Conservation (phyloP, 495 filamentous ascomycete species). For the Talaromyces ruber region DNA sequence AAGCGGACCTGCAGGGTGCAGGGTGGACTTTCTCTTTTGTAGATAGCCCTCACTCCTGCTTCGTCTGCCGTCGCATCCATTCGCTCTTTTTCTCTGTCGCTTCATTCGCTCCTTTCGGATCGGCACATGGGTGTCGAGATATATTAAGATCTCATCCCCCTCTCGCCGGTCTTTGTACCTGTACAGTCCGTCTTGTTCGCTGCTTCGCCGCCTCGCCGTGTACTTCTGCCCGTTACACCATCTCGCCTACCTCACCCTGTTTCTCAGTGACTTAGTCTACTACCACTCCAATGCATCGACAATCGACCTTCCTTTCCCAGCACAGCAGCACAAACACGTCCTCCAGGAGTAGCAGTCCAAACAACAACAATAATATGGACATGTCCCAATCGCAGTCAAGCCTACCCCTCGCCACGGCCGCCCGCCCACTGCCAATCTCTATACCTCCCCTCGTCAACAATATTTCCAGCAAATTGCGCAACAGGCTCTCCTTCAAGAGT, state of each 20-base stretch:
- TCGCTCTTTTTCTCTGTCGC: neutral
- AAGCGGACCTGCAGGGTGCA: neutral
- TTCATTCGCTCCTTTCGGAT: neutral
- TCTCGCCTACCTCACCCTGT: neutral
- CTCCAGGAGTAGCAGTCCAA: neutral
- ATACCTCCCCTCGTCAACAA: neutral
- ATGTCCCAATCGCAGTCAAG: neutral
- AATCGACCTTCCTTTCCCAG: neutral
- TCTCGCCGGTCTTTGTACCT: neutral
- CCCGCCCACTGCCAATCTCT: neutral
- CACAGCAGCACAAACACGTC: neutral
- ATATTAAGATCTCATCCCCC: neutral
- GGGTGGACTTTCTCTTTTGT: neutral
- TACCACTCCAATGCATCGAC: neutral
- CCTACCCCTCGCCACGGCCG: neutral
- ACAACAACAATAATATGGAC: neutral
- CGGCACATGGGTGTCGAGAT: neutral
- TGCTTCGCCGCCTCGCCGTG: neutral
- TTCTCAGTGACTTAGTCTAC: neutral
- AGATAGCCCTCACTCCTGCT: neutral
- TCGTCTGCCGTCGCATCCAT: neutral
- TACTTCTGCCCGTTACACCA: neutral
- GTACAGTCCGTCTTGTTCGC: neutral
- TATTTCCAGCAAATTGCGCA: constrained; percentile 24
- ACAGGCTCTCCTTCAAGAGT: constrained; percentile 26